These are phyloP conservation scores for Parachaetomium inaequale DNA, from an alignment of 495 filamentous ascomycete genomes.

Conservation along the genomic window DNA sequence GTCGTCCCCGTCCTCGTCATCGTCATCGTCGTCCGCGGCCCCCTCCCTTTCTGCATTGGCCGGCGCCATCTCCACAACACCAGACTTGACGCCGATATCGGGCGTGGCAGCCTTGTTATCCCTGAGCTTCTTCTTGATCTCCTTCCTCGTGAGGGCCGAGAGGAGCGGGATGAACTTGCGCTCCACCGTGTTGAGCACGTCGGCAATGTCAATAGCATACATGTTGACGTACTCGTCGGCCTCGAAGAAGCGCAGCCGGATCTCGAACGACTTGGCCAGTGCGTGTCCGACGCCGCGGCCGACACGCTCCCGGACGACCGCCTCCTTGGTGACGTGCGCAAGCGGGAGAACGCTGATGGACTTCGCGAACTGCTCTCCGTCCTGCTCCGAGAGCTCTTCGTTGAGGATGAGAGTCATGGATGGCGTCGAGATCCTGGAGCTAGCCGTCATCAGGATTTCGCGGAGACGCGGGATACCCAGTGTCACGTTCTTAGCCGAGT, in stretches of 20 bases:
- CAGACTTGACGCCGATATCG: slow-evolving; percentile 74
- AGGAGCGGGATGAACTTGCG: slow-evolving; percentile 70
- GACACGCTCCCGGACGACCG: slow-evolving; percentile 71
- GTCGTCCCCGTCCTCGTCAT: slow-evolving; percentile 73
- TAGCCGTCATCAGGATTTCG: slow-evolving; percentile 99
- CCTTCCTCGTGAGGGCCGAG: slow-evolving; percentile 61
- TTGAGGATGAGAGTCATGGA: slow-evolving; percentile 84
- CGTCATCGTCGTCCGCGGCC: slow-evolving; percentile 52
- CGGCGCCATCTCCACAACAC: slow-evolving; percentile 59
- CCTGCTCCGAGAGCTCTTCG: slow-evolving; percentile 62
- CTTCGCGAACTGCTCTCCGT: slow-evolving; percentile 82
- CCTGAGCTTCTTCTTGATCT: slow-evolving; percentile 71
- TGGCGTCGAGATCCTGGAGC: slow-evolving; percentile 79
- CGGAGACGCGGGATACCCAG: slow-evolving; percentile 94
- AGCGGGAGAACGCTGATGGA: slow-evolving; percentile 85
- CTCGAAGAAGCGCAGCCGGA: slow-evolving; percentile 80
- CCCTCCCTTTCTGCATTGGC: slow-evolving; percentile 37
- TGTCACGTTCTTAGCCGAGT: slow-evolving; percentile 97
- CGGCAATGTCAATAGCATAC: slow-evolving; percentile 74
- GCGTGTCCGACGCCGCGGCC: slow-evolving; percentile 60
- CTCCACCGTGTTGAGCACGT: slow-evolving; percentile 77
- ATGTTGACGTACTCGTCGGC: slow-evolving; percentile 74
- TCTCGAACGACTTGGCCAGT: slow-evolving; percentile 77
- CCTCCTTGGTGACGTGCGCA: slow-evolving; percentile 79
- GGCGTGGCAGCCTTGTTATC: slow-evolving; percentile 67